Evolutionary conservation across 352 stramenopile species (phyloP), one percentile per base, ranked within the genome.

Genomic region (Phytophthora litchii): DNA sequence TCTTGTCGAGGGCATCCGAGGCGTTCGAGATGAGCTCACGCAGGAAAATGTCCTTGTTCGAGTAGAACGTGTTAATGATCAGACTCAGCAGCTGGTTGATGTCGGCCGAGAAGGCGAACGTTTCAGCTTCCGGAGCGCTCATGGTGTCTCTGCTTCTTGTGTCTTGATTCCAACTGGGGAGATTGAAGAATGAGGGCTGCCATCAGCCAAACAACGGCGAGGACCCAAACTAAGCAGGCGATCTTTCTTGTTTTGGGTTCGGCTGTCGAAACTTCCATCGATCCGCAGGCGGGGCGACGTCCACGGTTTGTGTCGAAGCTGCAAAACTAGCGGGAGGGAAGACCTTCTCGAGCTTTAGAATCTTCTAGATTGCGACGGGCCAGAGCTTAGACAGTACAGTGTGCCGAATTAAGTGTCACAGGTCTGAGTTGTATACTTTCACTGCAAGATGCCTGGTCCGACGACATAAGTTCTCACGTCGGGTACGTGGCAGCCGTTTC

Each of bases 51-150:
- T 99, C 97, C 91, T 99, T 99, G 96, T 99, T 99, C 64, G 94
- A 99, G 94, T 99, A 99, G 80, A 99, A 99, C 61, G 96, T 99
- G 86, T 97, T 96, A 69, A 97, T 97, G 78, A 97, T 99, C 69
- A 99, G 78, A 66, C 91, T 98, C 76, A 99, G 80, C 49, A 99
- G 89, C 87, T 99, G 98, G 86, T 99, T 99, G 89, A 99, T 99
- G 78, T 99, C 98, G 60, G 98, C 97, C 57, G 91, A 98, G 86
- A 99, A 99, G 69, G 96, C 97, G 72, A 99, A 99, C 60, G 94
- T 99, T 91, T 99, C 97, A 35, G 94, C 83, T 86, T 97, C 90
- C 23, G 61, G 32, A 44, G 84, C 74, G 67, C 79, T 91, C 81
- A 92, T 94, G 38, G 25, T 90, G 36, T 47, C 54, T 51, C 11